Evolutionary conservation across 192 early-diverging fungal genomes (phyloP), one percentile per base, ranked within the genome.

Genomic region (Gonapodya sp.): DNA sequence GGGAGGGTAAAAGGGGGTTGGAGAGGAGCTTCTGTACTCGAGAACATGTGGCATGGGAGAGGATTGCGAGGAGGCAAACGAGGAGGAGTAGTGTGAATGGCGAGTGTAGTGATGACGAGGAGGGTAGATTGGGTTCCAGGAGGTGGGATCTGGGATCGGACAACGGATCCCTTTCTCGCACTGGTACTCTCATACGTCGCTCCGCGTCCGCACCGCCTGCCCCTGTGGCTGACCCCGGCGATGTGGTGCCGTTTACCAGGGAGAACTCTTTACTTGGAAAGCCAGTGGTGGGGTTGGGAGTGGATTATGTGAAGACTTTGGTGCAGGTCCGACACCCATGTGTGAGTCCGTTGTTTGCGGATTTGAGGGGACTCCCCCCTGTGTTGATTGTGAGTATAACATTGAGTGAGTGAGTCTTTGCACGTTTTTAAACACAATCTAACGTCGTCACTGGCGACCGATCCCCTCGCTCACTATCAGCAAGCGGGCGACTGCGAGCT

Each of bases 401-500:
- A 24, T 16, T 64, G 46, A 64, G 8, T 24, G 46, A 64, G 46
- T 64, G 8, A 64, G 46, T 64, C 46, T 8, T 64, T 64, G 46
- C 46, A 64, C 46, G 8, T 64, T 64, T 64, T 24, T 8, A 24
- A 24, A 64, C 24, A 24, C 46, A 64, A n/a, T n/a, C n/a, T n/a
- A n/a, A n/a, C n/a, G n/a, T n/a, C n/a, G n/a, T n/a, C n/a, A n/a
- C n/a, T n/a, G n/a, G n/a, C n/a, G n/a, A n/a, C n/a, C n/a, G n/a
- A n/a, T n/a, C n/a, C n/a, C n/a, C n/a, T n/a, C n/a, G n/a, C n/a
- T n/a, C n/a, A n/a, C n/a, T n/a, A n/a, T n/a, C 46, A 64, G 46
- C 75, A 77, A 34, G 75, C 75, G 8, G 75, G 75, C 2, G 75
- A 77, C 75, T 18, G 30, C 8, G 75, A 77, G 75, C 18, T 77